Base-by-base conservation (phyloP, 164 flowering plant species). In the Vitis rotundifolia region DNA sequence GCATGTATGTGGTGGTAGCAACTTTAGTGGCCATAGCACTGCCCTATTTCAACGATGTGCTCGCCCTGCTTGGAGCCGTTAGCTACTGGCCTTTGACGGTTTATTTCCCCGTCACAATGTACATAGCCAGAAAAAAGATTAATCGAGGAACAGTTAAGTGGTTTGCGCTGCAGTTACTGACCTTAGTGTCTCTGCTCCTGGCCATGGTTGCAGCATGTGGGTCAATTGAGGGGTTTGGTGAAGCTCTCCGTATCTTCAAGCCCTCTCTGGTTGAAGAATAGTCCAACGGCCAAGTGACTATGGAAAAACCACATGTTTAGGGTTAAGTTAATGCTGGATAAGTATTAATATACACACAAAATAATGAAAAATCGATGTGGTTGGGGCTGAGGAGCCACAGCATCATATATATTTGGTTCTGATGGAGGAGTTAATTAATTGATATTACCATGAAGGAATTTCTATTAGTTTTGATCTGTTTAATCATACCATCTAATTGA, bases 61-160 rank as follows among this genome's bases (percentile, higher is more conserved):
- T 83, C 49, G 89, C 83, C 8, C 54, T 85, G 0, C 53, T 85
- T 5, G 89, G 89, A 52, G 87, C 89, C 1, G 8, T 63, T 4
- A 68, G 82, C 1, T 83, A 81, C 61, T 83, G 87, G 85, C 89
- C 85, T 14, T 48, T 82, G 69, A 77, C 81, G 0, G 76, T 82
- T 7, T 75, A 79, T 66, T 77, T 82, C 56, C 85, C 83, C 0
- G 50, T 82, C 2, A 77, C 83, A 74, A 85, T 85, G 88, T 70
- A 81, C 76, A 76, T 85, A 5, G 48, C 60, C 3, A 76, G 64
- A 61, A 71, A 63, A 11, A 81, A 68, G 59, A 71, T 82, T 28
- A 56, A 31, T 2, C 70, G 48, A 16, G 77, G 12, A n/a, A 58
- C 75, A 2, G 5, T 7, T 5, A 31, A 18, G 12, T 71, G 80